Evolutionary conservation across 805 yeast genomes (phyloP), one percentile per base, ranked within the genome.

Genomic region (Wickerhamiella dianesei): DNA sequence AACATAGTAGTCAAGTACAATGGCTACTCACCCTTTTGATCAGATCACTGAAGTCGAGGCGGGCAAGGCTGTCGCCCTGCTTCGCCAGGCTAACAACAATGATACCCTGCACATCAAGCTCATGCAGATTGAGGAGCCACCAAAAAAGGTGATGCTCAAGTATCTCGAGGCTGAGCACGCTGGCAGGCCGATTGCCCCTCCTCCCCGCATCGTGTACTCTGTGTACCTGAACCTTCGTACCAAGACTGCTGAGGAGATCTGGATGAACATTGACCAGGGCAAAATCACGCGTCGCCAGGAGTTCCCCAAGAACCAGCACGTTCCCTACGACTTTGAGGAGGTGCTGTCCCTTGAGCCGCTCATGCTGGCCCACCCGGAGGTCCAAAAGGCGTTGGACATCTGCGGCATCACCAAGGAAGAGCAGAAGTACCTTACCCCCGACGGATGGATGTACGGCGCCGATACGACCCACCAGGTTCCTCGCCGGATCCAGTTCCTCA

Each of bases 361-460:
- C 37, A 49, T 56, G 51, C 41, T 52, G 50, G 76, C 82, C 64
- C 96, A 92, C 65, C 96, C 97, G n/a, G 96, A 88, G 68, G 82
- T 89, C 48, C 85, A 82, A 47, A 73, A 79, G 44, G 87, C 89
- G 52, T 72, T 92, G 67, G 86, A 82, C 64, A 96, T 88, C 62
- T 96, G 96, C 12, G 87, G 55, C 4, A 48, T 55, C 18, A 48
- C 51, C 17, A 51, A 48, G 19, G 48, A 49, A 29, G 48, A 44
- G 22, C 35, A 53, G 49, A 46, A 50, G 49, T 46, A 45, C 16
- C 50, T 56, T 3, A 43, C 53, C 3, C 58, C 59, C 14, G 59
- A 56, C 25, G 54, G 55, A 45, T 83, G 94, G 94, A 83, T 82
- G 73, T 82, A 83, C 61, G 94, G 89, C 58, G 79, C 86, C 32